phyloP scores from a whole-genome alignment of 2,329 filamentous ascomycete species.

The Tricladium varicosporioides region DNA sequence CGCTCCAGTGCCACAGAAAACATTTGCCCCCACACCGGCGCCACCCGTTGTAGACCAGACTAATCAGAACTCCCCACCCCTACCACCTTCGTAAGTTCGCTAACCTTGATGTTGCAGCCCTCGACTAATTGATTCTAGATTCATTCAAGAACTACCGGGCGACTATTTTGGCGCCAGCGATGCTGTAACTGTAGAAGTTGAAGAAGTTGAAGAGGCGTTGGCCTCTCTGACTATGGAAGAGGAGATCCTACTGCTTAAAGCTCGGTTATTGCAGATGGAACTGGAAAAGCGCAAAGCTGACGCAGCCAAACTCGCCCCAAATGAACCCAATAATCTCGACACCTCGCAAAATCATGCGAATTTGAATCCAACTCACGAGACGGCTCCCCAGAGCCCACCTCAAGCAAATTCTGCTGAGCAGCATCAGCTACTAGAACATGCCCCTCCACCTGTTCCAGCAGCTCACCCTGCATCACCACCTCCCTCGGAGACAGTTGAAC shows the following conservation, averaged over 20 bases:
- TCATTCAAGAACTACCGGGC: background rate
- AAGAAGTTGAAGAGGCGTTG: slow-evolving; percentile 1
- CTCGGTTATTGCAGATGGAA: slow-evolving; percentile 27
- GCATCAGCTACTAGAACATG: too few relatives aligned
- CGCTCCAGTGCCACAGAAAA: too few relatives aligned
- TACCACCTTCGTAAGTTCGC: background rate
- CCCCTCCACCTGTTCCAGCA: too few relatives aligned
- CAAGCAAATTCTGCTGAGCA: too few relatives aligned
- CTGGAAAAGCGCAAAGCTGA: slow-evolving; percentile 23
- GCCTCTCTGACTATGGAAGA: slow-evolving; percentile 23
- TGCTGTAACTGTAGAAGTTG: slow-evolving; percentile 1
- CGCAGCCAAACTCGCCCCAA: background rate
- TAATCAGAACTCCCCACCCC: background rate
- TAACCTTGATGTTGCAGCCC: too few relatives aligned
- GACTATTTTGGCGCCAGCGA: background rate
- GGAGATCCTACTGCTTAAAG: slow-evolving; percentile 28
- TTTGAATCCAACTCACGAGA: too few relatives aligned
- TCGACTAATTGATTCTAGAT: background rate
- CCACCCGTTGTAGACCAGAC: background rate
- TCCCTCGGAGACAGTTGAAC: background rate
- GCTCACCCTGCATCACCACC: too few relatives aligned
- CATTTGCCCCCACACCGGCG: background rate
- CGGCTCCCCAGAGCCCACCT: too few relatives aligned
- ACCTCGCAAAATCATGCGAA: background rate
- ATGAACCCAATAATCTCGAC: background rate